A percentile compares a stretch with the other conserved stretches of the same genome.
phyloP scores from a whole-genome alignment of 2,329 filamentous ascomycete species.

The Penicillium brevicompactum region DNA sequence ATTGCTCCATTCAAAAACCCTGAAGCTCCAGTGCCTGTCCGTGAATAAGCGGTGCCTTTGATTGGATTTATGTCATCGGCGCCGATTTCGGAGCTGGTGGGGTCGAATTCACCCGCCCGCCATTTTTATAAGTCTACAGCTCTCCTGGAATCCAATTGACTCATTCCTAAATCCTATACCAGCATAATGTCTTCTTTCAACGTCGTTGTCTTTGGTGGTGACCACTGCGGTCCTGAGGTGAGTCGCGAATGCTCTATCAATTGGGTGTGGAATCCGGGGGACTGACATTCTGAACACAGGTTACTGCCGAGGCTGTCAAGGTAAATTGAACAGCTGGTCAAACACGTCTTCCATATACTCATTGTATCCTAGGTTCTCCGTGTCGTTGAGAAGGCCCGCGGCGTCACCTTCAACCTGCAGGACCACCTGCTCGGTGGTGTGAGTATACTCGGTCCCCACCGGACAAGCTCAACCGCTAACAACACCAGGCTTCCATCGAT shows the following conservation, averaged over 20 bases:
- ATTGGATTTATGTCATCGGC: conserved; percentile 14
- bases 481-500: conserved; percentile 78
- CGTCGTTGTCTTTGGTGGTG: conserved; percentile 79
- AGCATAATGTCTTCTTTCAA: conserved; percentile 69
- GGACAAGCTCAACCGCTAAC: conserved; percentile 2
- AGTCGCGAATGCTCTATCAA: conserved; percentile 28
- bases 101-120: conserved; percentile 26
- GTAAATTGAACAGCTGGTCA: conserved; percentile 48
- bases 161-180: conserved; percentile 8
- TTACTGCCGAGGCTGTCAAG: conserved; percentile 83
- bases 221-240: conserved; percentile 86
- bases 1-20: not conserved
- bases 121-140: conserved; percentile 22
- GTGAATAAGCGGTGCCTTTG: conserved; percentile 10
- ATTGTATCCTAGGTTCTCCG: conserved; percentile 66
- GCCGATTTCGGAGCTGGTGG: conserved; percentile 31
- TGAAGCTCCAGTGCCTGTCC: not conserved
- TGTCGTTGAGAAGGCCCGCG: conserved; percentile 71
- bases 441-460: conserved; percentile 47
- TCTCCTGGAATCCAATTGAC: conserved; percentile 18
- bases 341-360: not conserved
- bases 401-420: conserved; percentile 83
- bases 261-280: not conserved
- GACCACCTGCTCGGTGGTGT: conserved; percentile 90
- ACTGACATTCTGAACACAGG: conserved; percentile 50